These are phyloP conservation scores for Kwoniella botswanensis DNA, from an alignment of 768 basidiomycete species.

Conservation along the genomic window DNA sequence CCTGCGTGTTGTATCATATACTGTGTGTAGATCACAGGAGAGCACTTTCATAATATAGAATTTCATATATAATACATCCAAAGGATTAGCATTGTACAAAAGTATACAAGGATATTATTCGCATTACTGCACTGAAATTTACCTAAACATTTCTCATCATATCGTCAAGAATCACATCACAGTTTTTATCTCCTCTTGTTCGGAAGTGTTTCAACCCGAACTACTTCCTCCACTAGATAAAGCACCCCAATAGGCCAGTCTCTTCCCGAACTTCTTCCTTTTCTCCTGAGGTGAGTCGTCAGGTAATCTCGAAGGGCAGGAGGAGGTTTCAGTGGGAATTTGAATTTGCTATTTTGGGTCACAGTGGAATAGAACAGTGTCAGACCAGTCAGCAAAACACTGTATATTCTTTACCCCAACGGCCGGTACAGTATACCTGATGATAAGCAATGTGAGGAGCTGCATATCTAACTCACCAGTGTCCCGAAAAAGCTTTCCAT, in stretches of 20 bases:
- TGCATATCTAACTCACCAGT: not conserved
- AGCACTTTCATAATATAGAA: too few relatives aligned
- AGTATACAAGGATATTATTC: too few relatives aligned
- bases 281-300: constrained; percentile 3
- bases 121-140: too few relatives aligned
- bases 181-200: too few relatives aligned
- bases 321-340: constrained; percentile 2
- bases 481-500: not conserved
- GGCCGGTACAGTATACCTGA: not conserved
- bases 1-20: not conserved
- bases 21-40: too few relatives aligned
- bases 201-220: not conserved
- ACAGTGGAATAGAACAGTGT: not conserved
- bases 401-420: not conserved
- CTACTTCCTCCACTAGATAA: not conserved
- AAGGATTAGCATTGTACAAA: too few relatives aligned
- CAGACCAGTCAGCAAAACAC: not conserved
- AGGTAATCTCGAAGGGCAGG: not conserved
- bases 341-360: not conserved
- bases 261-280: constrained; percentile 1
- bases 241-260: not conserved
- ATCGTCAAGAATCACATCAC: too few relatives aligned
- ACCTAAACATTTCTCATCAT: too few relatives aligned
- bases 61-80: too few relatives aligned
- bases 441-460: not conserved